Base-by-base conservation (phyloP, 331 rosid genomes). In the Erythrophleum ivorense region DNA sequence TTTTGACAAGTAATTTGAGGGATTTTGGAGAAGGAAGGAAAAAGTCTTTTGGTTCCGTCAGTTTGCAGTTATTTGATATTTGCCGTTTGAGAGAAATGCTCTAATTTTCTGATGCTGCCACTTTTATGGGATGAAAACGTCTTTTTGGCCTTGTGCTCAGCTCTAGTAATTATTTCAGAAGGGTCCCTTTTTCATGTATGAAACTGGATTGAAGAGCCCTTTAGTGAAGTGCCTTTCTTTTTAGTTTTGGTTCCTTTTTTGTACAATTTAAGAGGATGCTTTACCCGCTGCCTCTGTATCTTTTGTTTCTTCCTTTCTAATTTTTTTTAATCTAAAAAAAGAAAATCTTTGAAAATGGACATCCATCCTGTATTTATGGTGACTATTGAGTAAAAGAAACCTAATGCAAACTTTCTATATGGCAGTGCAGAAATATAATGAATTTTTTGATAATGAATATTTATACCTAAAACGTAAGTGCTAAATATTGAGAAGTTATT, bases 331-430 rank as follows among this genome's bases (percentile, higher is more conserved):
- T 24, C 1, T 24, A 0, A 24, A 24, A 24, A 24, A 24, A 24
- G 1, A 24, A 24, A 24, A n/a, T n/a, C 1, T 24, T 24, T 24
- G 64, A 11, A 59, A 53, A 36, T 73, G 36, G 49, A 75, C 68
- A 48, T 75, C 33, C 55, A 19, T 46, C 45, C 40, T 76, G 36
- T 29, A 43, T 59, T 59, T 11, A 50, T 14, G 49, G 43, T 76
- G 57, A 16, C 57, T 64, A 16, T 62, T 46, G 72, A 36, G 65
- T 41, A 4, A 78, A 36, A 40, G n/a, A 49, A 67, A 67, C 45
- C 82, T 21, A 38, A 29, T 62, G 40, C 41, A 1, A 15, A 29
- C 33, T 55, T 55, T 10, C 48, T 63, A 29, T 40, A 24, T 45
- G 31, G 18, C 24, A 59, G 48, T 3, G 9, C 2, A 16, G 45